A percentile compares a stretch with the other conserved stretches of the same genome.
Evolutionary conservation across 1,139 yeast species (phyloP).

Genomic region (Nakaseomyces uthaithaninus): DNA sequence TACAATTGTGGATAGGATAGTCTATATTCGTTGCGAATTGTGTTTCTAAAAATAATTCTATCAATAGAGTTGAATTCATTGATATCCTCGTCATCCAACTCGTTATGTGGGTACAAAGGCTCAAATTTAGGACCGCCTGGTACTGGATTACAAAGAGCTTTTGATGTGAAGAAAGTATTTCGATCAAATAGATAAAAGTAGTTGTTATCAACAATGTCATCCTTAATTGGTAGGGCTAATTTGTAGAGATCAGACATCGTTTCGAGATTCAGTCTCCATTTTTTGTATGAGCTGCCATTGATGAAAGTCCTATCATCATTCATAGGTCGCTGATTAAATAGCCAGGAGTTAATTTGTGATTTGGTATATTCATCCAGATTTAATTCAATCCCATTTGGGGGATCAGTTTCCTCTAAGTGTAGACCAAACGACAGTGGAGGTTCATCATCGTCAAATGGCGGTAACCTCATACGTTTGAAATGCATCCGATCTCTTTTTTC

Average conservation of each 20-base stretch:
- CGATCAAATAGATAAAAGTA: slow-evolving; percentile 65
- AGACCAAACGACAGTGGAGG: slow-evolving; percentile 83
- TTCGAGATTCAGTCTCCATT: slow-evolving; percentile 58
- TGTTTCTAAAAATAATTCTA: slow-evolving; percentile 70
- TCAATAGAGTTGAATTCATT: slow-evolving; percentile 88
- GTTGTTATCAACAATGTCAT: slow-evolving; percentile 45
- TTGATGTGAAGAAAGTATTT: slow-evolving; percentile 77
- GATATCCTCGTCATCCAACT: slow-evolving; percentile 56
- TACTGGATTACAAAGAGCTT: slow-evolving; percentile 74
- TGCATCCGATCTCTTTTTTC: slow-evolving; percentile 87
- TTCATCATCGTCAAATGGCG: slow-evolving; percentile 96
- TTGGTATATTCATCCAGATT: slow-evolving; percentile 59
- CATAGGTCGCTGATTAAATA: slow-evolving; percentile 72
- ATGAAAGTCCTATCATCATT: slow-evolving; percentile 47
- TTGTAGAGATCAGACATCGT: slow-evolving; percentile 61
- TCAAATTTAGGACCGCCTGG: slow-evolving; percentile 98
- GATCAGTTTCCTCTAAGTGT: slow-evolving; percentile 64
- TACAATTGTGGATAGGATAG: slow-evolving; percentile 82
- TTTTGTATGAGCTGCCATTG: slow-evolving; percentile 64
- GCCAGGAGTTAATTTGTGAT: slow-evolving; percentile 58
- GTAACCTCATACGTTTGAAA: slow-evolving; percentile 86
- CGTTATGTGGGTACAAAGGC: slow-evolving; percentile 65
- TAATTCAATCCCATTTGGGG: slow-evolving; percentile 58
- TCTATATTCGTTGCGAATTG: slow-evolving; percentile 71
- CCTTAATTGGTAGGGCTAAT: slow-evolving; percentile 63